phyloP scores from a whole-genome alignment of 768 basidiomycete genomes.

The Auriscalpium orientale region DNA sequence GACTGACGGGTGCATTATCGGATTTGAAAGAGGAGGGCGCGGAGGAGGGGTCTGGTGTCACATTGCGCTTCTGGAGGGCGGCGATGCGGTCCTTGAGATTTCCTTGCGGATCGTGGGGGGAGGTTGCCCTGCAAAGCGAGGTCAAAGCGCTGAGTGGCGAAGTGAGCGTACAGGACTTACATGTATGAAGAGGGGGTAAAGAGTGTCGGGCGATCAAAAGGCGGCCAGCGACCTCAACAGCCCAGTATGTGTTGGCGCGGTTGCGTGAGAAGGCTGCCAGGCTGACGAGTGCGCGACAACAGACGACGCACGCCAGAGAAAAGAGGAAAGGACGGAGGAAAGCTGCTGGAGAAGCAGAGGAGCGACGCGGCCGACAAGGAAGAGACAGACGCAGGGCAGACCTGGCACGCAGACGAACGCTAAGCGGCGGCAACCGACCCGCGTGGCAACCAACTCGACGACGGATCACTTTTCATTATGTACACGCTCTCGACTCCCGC shows the following conservation, averaged over 20 bases:
- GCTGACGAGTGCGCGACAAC: not conserved
- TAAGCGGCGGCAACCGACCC: no score
- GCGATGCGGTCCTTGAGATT: constrained; percentile 82
- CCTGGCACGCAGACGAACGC: no score
- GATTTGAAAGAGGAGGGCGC: constrained; percentile 24
- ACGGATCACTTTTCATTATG: no score
- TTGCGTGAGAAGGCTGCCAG: not conserved
- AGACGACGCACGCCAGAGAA: constrained; percentile 2
- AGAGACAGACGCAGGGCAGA: no score
- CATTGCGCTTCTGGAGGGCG: constrained; percentile 58
- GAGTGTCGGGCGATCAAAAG: constrained; percentile 5
- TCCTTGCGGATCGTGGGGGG: constrained; percentile 19
- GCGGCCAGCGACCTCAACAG: constrained; percentile 5
- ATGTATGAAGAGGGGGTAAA: constrained; percentile 5
- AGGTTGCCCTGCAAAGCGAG: constrained; percentile 9
- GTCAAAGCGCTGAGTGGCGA: not conserved
- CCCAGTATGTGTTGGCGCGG: not conserved
- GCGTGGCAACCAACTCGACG: no score
- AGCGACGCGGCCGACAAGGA: no score
- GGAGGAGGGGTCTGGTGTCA: constrained; percentile 21
- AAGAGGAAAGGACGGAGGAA: constrained; percentile 2
- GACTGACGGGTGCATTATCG: constrained; percentile 14
- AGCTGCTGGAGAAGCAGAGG: not conserved
- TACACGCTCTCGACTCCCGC: no score
- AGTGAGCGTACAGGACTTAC: constrained; percentile 1